Percentiles rank a stretch among this genome's conserved stretches.
Evolutionary conservation across 805 yeast genomes (phyloP).

Genomic region (Hanseniaspora opuntiae): DNA sequence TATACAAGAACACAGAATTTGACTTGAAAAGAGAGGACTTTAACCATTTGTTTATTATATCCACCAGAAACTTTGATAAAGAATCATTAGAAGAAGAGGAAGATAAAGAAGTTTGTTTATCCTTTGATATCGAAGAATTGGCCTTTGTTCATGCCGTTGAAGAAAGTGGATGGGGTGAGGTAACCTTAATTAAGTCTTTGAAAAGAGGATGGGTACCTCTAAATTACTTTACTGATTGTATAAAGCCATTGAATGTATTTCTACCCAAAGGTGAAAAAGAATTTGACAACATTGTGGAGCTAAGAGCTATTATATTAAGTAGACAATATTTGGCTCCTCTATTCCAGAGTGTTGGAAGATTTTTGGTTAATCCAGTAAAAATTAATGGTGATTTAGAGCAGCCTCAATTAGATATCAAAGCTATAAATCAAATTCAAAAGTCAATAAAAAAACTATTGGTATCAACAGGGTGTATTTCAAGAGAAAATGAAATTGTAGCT

Average conservation of each 20-base stretch:
- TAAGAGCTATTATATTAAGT: constrained; percentile 22
- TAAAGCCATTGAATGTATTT: constrained; percentile 21
- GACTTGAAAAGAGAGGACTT: constrained; percentile 30
- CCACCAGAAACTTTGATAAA: constrained; percentile 47
- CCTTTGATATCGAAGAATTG: constrained; percentile 54
- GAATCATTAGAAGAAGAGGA: constrained; percentile 46
- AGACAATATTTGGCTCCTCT: constrained; percentile 42
- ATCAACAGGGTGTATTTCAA: constrained; percentile 58
- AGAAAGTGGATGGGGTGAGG: constrained; percentile 82
- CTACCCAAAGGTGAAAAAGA: background rate
- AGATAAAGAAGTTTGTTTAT: constrained; percentile 59
- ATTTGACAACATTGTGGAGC: constrained; percentile 12
- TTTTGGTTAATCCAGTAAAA: constrained; percentile 50
- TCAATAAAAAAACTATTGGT: constrained; percentile 55
- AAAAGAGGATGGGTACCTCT: constrained; percentile 78
- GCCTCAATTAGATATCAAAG: constrained; percentile 41
- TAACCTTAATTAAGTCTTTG: constrained; percentile 48
- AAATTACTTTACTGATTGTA: constrained; percentile 49
- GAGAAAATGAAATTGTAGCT: constrained; percentile 58
- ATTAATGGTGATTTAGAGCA: constrained; percentile 20
- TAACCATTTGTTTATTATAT: constrained; percentile 41
- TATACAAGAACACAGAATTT: constrained; percentile 16
- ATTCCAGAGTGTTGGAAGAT: constrained; percentile 51
- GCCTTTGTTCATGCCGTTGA: constrained; percentile 71
- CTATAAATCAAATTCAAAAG: constrained; percentile 54